Base-by-base conservation (phyloP, 306 rosid genomes). In the Alnus rubra region DNA sequence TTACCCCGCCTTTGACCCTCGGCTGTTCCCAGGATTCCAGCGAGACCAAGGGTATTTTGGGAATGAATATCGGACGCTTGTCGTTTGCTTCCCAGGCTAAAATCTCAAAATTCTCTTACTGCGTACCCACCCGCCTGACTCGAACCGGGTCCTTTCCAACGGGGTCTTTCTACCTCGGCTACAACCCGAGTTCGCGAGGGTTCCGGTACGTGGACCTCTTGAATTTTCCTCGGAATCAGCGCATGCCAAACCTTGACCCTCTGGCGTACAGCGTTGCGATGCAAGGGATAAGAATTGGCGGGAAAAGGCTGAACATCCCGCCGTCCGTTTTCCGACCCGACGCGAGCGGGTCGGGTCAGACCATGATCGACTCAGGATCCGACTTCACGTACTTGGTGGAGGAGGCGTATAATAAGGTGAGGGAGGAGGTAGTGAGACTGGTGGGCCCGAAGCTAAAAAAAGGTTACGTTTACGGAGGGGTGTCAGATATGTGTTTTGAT, bases 291-390 rank as follows among this genome's bases (percentile, higher is more conserved):
- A 83, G 87, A 39, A 85, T 95, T 2, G 90, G 89, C 0, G 81
- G 65, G 0, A 91, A 74, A 1, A 80, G 12, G 48, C 82, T 95
- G 12, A 70, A 64, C 54, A 91, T 95, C 1, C 50, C 73, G 0
- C 76, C 92, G 0, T 5, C 97, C 0, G 84, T 81, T 45, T 92
- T 95, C 69, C 85, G 62, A 11, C 98, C 96, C 2, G 76, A 91
- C 68, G 71, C 89, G 0, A 69, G 94, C 7, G 98, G 98, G 28
- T 68, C 98, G 78, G 98, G 98, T 73, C 98, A 95, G 28, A 95
- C 98, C 52, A 91, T 95, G 85, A 52, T 95, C 0, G 98, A 95
- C 67, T 95, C 98, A 0, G 98, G 98, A 0, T 88, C 97, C 48
- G 97, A 95, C 14, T 82, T 95, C 55, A 89, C 92, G 0, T 91